These are phyloP conservation scores for Larix kaempferi DNA, from an alignment of 75 land plant genomes.

Conservation along the genomic window DNA sequence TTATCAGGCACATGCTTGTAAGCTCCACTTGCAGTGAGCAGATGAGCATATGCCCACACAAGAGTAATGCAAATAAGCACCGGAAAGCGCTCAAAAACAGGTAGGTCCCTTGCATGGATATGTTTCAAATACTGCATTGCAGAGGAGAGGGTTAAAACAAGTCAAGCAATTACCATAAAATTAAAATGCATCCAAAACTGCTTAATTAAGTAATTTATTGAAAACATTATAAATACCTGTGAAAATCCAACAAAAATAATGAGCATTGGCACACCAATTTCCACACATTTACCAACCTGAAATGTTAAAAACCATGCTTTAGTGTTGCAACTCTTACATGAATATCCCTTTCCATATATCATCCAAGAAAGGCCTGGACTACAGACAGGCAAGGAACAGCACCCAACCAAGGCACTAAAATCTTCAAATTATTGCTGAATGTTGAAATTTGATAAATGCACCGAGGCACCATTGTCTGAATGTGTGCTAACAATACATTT, in stretches of 20 bases:
- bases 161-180: not conserved
- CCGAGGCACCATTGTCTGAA: not conserved
- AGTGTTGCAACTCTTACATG: not conserved
- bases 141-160: not conserved
- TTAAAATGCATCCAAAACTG: not conserved
- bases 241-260: constrained; percentile 35
- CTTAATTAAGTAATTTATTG: not conserved
- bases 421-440: not conserved
- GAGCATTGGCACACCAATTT: constrained; percentile 41
- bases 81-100: constrained; percentile 84
- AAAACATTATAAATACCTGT: constrained; percentile 24
- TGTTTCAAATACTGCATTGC: constrained; percentile 76
- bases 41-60: constrained; percentile 91
- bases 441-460: not conserved
- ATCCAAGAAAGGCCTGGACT: not conserved
- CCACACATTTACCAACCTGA: constrained; percentile 36
- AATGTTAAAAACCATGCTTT: not conserved
- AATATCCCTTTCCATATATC: not conserved
- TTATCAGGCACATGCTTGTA: constrained; percentile 64
- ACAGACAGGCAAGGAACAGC: not conserved
- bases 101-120: constrained; percentile 36
- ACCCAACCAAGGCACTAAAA: not conserved
- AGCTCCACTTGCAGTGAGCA: constrained; percentile 92
- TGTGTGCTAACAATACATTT: not conserved
- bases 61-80: constrained; percentile 60